These are phyloP conservation scores for Chalciporus piperatus DNA, from an alignment of 768 basidiomycete species.

Conservation along the genomic window DNA sequence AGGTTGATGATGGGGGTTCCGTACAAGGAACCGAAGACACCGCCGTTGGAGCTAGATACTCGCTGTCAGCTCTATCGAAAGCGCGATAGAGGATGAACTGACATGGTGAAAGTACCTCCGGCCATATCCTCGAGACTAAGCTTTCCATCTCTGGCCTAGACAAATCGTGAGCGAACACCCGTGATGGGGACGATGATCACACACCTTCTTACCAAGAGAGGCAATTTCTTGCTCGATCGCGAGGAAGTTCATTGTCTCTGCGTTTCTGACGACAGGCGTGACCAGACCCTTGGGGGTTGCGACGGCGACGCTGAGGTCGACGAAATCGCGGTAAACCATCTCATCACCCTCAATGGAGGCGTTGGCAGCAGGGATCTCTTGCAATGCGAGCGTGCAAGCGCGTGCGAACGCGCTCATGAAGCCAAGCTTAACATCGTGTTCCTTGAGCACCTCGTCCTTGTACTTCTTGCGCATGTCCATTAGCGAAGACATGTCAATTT, in stretches of 20 bases:
- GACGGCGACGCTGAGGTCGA: constrained; percentile 94
- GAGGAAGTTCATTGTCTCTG: constrained; percentile 80
- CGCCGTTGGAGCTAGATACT: constrained; percentile 85
- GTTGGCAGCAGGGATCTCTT: constrained; percentile 92
- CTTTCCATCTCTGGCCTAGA: constrained; percentile 83
- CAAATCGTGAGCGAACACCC: constrained; percentile 6
- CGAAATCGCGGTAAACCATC: constrained; percentile 89
- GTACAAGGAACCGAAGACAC: constrained; percentile 95
- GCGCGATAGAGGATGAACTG: constrained; percentile 28
- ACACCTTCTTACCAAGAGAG: constrained; percentile 82
- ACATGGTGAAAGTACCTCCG: constrained; percentile 99
- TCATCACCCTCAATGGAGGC: constrained; percentile 93
- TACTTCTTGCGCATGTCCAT: constrained; percentile 91
- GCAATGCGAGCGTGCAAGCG: constrained; percentile 78
- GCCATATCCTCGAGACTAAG: constrained; percentile 98
- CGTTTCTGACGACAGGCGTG: constrained; percentile 92
- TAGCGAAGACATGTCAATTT: constrained; percentile 97
- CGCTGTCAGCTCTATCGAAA: not conserved
- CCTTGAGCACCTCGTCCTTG: constrained; percentile 89
- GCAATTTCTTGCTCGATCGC: constrained; percentile 94
- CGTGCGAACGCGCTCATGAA: constrained; percentile 98
- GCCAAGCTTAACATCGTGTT: constrained; percentile 93
- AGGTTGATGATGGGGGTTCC: constrained; percentile 99
- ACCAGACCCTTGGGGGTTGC: constrained; percentile 97
- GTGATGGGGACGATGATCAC: constrained; percentile 6